A percentile compares a stretch with the other conserved stretches of the same genome.
Evolutionary conservation across 257 asterid genomes (phyloP).

Genomic region (Salvia splendens): DNA sequence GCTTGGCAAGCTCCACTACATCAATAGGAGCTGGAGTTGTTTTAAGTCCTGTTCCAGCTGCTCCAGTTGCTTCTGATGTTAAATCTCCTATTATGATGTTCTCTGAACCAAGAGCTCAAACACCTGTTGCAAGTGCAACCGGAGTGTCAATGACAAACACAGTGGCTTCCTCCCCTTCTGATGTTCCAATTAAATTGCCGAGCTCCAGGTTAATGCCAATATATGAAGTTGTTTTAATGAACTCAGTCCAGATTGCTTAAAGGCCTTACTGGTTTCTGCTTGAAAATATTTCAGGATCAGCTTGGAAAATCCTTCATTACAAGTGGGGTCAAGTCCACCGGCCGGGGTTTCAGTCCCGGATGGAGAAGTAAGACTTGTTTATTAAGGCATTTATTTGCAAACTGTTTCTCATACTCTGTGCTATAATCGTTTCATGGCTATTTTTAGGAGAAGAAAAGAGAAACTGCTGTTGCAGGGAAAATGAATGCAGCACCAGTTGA

Average conservation of each 20-base stretch:
- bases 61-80: conserved; percentile 53
- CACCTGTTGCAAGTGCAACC: conserved; percentile 40
- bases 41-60: conserved; percentile 59
- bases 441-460: conserved; percentile 63
- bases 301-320: conserved; percentile 47
- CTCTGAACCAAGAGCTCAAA: conserved; percentile 57
- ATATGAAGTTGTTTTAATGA: conserved; percentile 35
- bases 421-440: conserved; percentile 2
- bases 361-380: conserved; percentile 55
- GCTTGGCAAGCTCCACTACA: conserved; percentile 46
- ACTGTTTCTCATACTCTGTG: conserved; percentile 23
- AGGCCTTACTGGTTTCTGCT: conserved; percentile 19
- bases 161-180: conserved; percentile 55
- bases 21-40: conserved; percentile 46
- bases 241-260: neutral
- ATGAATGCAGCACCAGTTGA: conserved; percentile 50
- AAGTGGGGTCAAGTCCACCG: conserved; percentile 43
- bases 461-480: conserved; percentile 55
- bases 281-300: too few relatives aligned
- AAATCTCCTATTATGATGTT: conserved; percentile 47
- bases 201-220: conserved; percentile 39
- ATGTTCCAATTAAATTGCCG: conserved; percentile 42
- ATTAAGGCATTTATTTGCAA: conserved; percentile 25
- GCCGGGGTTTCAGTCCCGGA: conserved; percentile 65
- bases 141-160: conserved; percentile 47